Evolutionary conservation across 2,329 filamentous ascomycete species (phyloP), one percentile per base, ranked within the genome.

Genomic region (Colletotrichum higginsianum): DNA sequence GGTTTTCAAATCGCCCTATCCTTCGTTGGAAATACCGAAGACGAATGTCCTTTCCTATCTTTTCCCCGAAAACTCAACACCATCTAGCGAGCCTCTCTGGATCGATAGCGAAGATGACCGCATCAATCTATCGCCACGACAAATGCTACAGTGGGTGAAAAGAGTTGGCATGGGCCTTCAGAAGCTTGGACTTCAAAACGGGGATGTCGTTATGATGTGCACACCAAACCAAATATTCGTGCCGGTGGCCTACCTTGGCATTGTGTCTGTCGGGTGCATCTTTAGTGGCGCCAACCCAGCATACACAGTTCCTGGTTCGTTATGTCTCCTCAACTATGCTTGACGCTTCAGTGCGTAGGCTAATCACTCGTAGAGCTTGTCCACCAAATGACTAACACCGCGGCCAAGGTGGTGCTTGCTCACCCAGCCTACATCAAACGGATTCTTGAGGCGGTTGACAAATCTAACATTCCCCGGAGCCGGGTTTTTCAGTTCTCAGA

Each of bases 151-250:
- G 80, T 89, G 86, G 86, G 81, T 86, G 49, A 87, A 85, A 75
- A 80, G 86, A 67, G 75, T 90, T n/a, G 85, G 83, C 0, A 78
- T 81, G 47, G 87, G 87, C 4, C 80, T 90, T 16, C 80, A 86
- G 60, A 79, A 76, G 3, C 75, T 86, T 9, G 86, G 85, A 0
- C 69, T 89, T 8, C 75, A 82, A 66, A 80, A 78, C 61, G 85
- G 85, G 15, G 87, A 89, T 62, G 85, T 87, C 2, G 85, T 88
- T 42, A 83, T 89, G 82, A 82, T 88, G 53, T 87, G 85, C 75
- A 86, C 85, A 0, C 83, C 85, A 2, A 90, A 89, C 75, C 86
- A 88, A 72, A 84, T 90, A 49, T 88, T 86, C 73, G 83, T 89
- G 1, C 87, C 87, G 0, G 85, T 86, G 4, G 85, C 85, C 16